Conservation (phyloP, 352 stramenopile species). For the Globisporangium polare region DNA sequence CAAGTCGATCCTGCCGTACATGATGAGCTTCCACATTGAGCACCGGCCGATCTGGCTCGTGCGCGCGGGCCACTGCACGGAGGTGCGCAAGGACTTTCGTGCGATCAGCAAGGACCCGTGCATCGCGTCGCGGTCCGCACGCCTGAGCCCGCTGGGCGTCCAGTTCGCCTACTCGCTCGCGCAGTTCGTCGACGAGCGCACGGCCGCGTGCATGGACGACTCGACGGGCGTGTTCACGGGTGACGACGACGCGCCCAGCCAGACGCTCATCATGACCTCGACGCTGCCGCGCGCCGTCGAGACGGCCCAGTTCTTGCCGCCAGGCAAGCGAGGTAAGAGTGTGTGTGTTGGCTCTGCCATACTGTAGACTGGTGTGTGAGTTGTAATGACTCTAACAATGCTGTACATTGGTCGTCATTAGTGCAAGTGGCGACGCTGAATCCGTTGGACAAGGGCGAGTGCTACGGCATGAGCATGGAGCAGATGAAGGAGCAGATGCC, state of each 20-base stretch:
- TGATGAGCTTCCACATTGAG: conserved; percentile 95
- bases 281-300: conserved; percentile 77
- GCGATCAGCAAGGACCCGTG: conserved; percentile 72
- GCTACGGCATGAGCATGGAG: conserved; percentile 80
- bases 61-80: conserved; percentile 83
- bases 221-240: conserved; percentile 24
- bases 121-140: conserved; percentile 61
- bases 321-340: conserved; percentile 44
- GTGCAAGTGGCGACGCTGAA: conserved; percentile 82
- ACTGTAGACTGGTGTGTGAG: background rate
- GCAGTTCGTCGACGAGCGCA: conserved; percentile 88
- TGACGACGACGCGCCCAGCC: conserved; percentile 35
- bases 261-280: conserved; percentile 72
- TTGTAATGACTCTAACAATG: conserved; percentile 6
- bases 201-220: conserved; percentile 41
- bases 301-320: conserved; percentile 58
- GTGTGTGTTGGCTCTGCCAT: background rate
- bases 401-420: conserved; percentile 11
- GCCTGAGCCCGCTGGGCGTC: conserved; percentile 87
- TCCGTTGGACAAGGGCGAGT: conserved; percentile 82
- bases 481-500: conserved; percentile 77
- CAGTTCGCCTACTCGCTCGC: conserved; percentile 92
- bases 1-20: conserved; percentile 91
- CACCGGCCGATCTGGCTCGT: conserved; percentile 92
- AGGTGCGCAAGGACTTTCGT: conserved; percentile 61